Conservation (phyloP, 257 asterid species). For the Fraxinus excelsior region DNA sequence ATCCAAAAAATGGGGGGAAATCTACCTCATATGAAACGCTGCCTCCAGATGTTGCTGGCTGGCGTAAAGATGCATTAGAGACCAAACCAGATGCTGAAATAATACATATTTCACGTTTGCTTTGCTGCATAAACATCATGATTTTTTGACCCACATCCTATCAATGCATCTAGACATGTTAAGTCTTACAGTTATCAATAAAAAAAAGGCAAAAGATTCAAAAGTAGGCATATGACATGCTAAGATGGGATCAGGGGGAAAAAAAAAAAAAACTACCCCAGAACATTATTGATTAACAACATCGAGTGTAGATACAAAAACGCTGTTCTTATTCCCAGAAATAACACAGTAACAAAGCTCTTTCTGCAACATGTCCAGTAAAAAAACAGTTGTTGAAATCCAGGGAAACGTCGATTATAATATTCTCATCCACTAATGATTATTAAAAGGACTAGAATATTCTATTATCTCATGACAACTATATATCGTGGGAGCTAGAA, state of each 20-base stretch:
- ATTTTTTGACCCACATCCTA: slow-evolving; percentile 66
- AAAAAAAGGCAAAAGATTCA: not conserved
- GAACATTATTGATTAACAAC: not conserved
- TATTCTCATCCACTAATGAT: not conserved
- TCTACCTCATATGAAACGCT: slow-evolving; percentile 44
- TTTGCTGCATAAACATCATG: slow-evolving; percentile 52
- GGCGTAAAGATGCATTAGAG: slow-evolving; percentile 62
- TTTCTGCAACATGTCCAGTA: not conserved
- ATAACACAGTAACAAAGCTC: not conserved
- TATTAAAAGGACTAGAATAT: too few species aligned
- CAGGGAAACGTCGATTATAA: not conserved
- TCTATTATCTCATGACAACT: not conserved
- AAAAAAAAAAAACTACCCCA: not conserved
- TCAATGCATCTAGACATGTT: slow-evolving; percentile 14
- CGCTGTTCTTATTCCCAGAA: not conserved
- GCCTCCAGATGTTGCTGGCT: slow-evolving; percentile 68
- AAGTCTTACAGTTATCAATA: slow-evolving; percentile 17
- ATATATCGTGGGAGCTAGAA: not conserved
- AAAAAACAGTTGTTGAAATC: not conserved
- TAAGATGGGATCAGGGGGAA: not conserved
- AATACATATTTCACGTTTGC: slow-evolving; percentile 54
- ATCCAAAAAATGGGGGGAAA: not conserved
- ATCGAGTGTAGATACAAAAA: not conserved
- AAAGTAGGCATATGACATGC: not conserved
- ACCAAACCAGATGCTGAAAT: slow-evolving; percentile 64